phyloP scores from a whole-genome alignment of 306 rosid genomes.

The Carpinus fangiana region DNA sequence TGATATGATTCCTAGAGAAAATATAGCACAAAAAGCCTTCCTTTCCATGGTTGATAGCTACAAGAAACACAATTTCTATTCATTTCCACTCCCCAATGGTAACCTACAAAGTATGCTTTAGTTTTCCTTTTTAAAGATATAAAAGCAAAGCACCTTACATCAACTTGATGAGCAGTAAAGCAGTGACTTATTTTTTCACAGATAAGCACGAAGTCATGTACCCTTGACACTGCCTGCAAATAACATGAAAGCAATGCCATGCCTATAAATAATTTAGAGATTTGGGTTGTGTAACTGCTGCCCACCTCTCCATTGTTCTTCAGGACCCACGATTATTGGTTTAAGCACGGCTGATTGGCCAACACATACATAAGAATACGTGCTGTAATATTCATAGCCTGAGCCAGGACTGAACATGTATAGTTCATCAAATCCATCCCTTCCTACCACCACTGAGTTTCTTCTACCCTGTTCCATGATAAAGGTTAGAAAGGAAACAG shows the following conservation, averaged over 20 bases:
- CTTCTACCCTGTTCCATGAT: conserved; percentile 72
- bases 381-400: conserved; percentile 51
- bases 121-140: background rate
- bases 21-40: too few relatives aligned
- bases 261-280: conserved; percentile 31
- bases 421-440: conserved; percentile 73
- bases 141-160: background rate
- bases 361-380: conserved; percentile 60
- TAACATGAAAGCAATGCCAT: conserved; percentile 1
- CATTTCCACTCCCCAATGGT: too few relatives aligned
- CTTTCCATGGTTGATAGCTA: too few relatives aligned
- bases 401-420: conserved; percentile 87
- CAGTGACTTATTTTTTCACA: background rate
- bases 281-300: conserved; percentile 74
- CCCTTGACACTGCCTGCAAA: background rate
- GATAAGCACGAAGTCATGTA: background rate
- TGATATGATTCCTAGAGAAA: too few relatives aligned
- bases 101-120: too few relatives aligned
- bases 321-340: conserved; percentile 52
- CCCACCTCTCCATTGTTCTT: conserved; percentile 60
- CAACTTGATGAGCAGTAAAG: background rate
- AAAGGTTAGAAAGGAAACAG: background rate
- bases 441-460: conserved; percentile 70
- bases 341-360: conserved; percentile 74
- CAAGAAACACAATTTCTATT: background rate